Evolutionary conservation across 371 early-diverging fungal species (phyloP).

Genomic region (Blyttiomyces sp.): DNA sequence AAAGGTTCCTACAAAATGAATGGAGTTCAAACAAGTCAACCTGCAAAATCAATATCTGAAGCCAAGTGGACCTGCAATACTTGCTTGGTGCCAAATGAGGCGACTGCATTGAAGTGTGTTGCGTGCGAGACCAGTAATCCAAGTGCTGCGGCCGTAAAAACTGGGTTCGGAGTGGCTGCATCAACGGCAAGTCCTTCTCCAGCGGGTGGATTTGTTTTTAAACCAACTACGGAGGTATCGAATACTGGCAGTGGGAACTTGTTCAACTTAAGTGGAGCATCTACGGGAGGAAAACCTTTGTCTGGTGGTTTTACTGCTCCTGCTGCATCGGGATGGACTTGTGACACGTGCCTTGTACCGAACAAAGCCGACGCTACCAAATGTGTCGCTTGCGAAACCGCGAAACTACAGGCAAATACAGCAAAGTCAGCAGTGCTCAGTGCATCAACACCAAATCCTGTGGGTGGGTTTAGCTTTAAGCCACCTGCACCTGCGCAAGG

Average conservation of each 20-base stretch:
- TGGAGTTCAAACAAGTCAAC: no score
- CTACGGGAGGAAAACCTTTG: neutral
- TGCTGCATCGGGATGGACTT: slow-evolving; percentile 6
- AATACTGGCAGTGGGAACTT: neutral
- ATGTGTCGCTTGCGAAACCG: slow-evolving; percentile 13
- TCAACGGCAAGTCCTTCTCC: neutral
- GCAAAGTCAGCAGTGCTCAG: neutral
- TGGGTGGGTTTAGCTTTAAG: neutral
- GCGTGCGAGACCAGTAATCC: slow-evolving; percentile 5
- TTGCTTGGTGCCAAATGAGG: slow-evolving; percentile 3
- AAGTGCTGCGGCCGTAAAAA: no score
- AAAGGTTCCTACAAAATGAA: no score
- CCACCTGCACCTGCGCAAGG: neutral
- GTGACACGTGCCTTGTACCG: slow-evolving; percentile 6
- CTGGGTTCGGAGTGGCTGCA: no score
- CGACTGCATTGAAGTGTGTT: neutral
- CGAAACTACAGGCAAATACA: neutral
- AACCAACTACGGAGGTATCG: neutral
- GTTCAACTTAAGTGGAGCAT: neutral
- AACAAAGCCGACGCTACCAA: slow-evolving; percentile 5
- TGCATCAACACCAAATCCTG: no score
- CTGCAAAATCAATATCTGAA: neutral
- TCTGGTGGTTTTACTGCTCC: neutral
- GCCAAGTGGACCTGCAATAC: slow-evolving; percentile 4
- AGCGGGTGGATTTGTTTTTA: neutral